These are phyloP conservation scores for Fusarium sp. DNA, from an alignment of 2,329 filamentous ascomycete genomes.

Conservation along the genomic window DNA sequence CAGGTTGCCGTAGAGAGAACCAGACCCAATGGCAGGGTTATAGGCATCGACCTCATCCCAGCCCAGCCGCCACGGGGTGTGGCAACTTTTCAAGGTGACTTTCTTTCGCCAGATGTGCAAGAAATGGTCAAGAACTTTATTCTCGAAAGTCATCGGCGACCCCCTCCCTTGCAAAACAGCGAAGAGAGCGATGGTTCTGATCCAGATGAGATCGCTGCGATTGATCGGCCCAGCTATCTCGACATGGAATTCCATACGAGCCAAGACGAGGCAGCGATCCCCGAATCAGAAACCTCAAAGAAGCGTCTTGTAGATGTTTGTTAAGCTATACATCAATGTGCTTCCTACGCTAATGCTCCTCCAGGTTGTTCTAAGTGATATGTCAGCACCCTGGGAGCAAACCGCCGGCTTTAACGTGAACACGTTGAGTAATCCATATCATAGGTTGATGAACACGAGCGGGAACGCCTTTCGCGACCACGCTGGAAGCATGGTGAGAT, in stretches of 20 bases:
- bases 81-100: conserved; percentile 95
- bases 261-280: neutral
- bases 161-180: conserved; percentile 3
- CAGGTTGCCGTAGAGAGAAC: conserved; percentile 86
- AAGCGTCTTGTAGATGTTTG: conserved; percentile 75
- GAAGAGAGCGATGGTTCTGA: conserved; percentile 24
- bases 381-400: conserved; percentile 96
- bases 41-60: conserved; percentile 95
- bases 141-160: conserved; percentile 60
- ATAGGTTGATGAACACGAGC: conserved; percentile 99
- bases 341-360: conserved; percentile 26
- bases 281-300: conserved; percentile 37
- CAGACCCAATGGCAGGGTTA: conserved; percentile 78
- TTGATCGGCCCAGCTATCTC: conserved; percentile 69
- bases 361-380: conserved; percentile 93
- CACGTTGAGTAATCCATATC: conserved; percentile 94
- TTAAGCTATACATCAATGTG: conserved; percentile 15
- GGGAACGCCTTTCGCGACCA: conserved; percentile 89
- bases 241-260: conserved; percentile 67
- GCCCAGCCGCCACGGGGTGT: conserved; percentile 90
- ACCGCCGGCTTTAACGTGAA: conserved; percentile 81
- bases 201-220: conserved; percentile 36
- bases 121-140: conserved; percentile 82
- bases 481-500: conserved; percentile 90
- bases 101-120: conserved; percentile 80